Evolutionary conservation across 83 land plant species (phyloP).

Genomic region (Isoetes engelmannii): DNA sequence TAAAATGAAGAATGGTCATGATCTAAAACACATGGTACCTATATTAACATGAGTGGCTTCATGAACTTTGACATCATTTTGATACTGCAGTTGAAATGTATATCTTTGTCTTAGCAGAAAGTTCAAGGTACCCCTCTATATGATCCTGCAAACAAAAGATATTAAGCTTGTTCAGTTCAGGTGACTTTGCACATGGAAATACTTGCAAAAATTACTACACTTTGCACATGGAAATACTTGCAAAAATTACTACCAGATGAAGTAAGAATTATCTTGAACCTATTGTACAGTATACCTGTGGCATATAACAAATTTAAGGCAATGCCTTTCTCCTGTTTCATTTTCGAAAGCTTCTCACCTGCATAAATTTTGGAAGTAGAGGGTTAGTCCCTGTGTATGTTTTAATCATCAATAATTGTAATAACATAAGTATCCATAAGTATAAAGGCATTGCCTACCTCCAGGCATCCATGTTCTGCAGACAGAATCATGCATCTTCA

Average conservation of each 20-base stretch:
- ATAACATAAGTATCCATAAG: neutral
- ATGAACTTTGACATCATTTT: conserved; percentile 2
- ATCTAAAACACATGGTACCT: neutral
- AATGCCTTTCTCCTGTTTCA: conserved; percentile 75
- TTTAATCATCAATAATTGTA: neutral
- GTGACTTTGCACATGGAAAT: too few relatives aligned
- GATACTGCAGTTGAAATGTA: conserved; percentile 4
- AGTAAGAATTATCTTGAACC: conserved; percentile 7
- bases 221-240: conserved; percentile 26
- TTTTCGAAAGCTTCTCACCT: conserved; percentile 50
- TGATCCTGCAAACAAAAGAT: neutral
- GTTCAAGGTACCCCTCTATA: conserved; percentile 5
- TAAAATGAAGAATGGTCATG: neutral
- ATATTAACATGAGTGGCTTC: neutral
- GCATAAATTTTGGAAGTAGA: neutral
- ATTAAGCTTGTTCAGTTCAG: too few relatives aligned
- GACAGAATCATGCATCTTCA: conserved; percentile 57
- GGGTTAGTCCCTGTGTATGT: neutral
- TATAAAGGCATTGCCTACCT: conserved; percentile 19
- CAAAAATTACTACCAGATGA: conserved; percentile 60
- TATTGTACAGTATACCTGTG: conserved; percentile 48
- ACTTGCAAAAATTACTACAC: neutral
- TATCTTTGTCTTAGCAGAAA: conserved; percentile 10
- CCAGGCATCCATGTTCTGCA: conserved; percentile 75
- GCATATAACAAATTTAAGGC: conserved; percentile 71